phyloP scores from a whole-genome alignment of 2,329 filamentous ascomycete genomes.

The Fusarium neocosmosporiellum region DNA sequence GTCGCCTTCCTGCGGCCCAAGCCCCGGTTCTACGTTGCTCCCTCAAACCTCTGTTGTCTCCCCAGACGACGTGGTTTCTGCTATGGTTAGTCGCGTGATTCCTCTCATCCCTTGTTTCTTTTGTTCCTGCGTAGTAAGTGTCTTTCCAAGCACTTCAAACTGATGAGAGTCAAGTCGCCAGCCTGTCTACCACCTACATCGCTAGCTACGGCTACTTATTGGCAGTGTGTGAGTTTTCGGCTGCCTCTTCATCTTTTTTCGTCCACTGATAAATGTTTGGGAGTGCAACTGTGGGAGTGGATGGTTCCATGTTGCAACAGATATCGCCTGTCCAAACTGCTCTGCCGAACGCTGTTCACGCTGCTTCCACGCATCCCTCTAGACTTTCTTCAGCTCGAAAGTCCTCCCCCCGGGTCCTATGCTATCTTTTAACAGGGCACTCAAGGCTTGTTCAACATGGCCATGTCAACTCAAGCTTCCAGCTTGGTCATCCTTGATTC shows the following conservation, averaged over 20 bases:
- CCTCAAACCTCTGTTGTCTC: not conserved
- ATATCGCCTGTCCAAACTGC: too few species aligned
- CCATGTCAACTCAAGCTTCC: fast-evolving
- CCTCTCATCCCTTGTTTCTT: too few species aligned
- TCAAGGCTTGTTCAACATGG: not conserved
- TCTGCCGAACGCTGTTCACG: fast-evolving
- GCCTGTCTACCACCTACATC: fast-evolving
- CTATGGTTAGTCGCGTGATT: not conserved
- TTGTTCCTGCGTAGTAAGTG: too few species aligned
- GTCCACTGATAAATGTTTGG: not conserved
- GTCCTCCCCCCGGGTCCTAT: not conserved
- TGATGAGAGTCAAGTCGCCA: not conserved
- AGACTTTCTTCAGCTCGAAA: not conserved
- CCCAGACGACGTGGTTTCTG: not conserved
- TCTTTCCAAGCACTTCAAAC: not conserved
- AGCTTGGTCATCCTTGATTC: not conserved
- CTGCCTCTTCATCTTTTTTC: fast-evolving
- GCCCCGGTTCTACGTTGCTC: not conserved
- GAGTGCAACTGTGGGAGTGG: not conserved
- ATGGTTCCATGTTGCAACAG: too few species aligned
- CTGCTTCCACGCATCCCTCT: not conserved
- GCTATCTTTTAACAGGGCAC: fast-evolving
- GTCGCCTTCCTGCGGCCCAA: fast-evolving
- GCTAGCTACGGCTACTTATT: fast-evolving
- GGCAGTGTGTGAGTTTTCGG: not conserved